These are phyloP conservation scores for Populus hybrid DNA, from an alignment of 441 rosid species.

Conservation along the genomic window DNA sequence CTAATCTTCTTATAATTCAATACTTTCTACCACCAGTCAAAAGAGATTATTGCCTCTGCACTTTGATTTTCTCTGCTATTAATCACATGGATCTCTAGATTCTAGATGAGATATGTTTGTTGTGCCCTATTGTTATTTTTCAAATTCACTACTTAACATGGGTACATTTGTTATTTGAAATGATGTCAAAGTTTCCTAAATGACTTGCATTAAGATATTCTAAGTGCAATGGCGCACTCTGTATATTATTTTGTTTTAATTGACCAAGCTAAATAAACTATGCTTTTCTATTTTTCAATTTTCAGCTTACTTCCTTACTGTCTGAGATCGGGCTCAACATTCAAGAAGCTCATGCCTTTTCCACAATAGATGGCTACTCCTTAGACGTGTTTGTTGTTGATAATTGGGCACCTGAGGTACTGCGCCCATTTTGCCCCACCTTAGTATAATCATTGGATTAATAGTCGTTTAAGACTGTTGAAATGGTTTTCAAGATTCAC, in stretches of 20 bases:
- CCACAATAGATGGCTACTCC: slow-evolving; percentile 67
- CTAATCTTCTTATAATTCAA: background rate
- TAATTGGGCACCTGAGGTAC: slow-evolving; percentile 53
- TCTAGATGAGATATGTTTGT: background rate
- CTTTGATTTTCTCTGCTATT: background rate
- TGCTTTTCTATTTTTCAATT: slow-evolving; percentile 15
- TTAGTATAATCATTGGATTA: background rate
- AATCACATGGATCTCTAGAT: background rate
- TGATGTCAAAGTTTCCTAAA: background rate
- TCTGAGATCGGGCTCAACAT: slow-evolving; percentile 70
- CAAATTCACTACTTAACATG: background rate
- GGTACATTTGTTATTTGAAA: background rate
- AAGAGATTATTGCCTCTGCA: background rate
- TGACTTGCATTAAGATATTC: background rate
- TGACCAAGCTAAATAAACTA: slow-evolving; percentile 9
- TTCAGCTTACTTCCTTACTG: slow-evolving; percentile 65
- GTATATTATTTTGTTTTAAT: slow-evolving; percentile 7
- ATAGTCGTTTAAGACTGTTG: slow-evolving; percentile 2
- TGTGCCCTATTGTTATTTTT: background rate
- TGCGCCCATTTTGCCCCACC: background rate
- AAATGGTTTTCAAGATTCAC: slow-evolving; percentile 5
- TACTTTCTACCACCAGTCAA: background rate
- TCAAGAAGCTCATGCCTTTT: slow-evolving; percentile 83
- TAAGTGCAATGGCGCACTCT: background rate
- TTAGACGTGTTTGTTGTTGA: slow-evolving; percentile 71